phyloP scores from a whole-genome alignment of 1,284 basidiomycete species.

The Grifola frondosa region DNA sequence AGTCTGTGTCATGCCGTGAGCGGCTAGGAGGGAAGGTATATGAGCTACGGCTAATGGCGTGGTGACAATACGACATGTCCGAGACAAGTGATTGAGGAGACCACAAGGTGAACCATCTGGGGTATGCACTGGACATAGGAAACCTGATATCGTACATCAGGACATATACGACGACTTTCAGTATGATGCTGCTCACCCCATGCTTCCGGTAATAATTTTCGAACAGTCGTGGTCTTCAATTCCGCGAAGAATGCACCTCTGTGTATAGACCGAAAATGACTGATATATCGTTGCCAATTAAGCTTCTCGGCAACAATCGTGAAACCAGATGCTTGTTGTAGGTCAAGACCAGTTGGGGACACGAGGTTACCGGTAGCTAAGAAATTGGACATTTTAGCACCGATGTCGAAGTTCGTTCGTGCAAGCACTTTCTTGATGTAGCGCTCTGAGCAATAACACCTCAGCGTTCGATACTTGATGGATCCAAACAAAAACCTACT shows the following conservation, averaged over 20 bases:
- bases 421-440: slow-evolving; percentile 82
- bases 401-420: slow-evolving; percentile 91
- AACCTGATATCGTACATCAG: slow-evolving; percentile 53
- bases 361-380: slow-evolving; percentile 96
- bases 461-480: slow-evolving; percentile 4
- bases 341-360: slow-evolving; percentile 92
- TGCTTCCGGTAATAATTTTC: slow-evolving; percentile 95
- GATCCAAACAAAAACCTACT: slow-evolving; percentile 46
- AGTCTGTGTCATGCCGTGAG: slow-evolving; percentile 94
- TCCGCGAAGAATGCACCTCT: slow-evolving; percentile 99
- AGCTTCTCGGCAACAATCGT: slow-evolving; percentile 99
- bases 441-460: slow-evolving; percentile 53
- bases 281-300: slow-evolving; percentile 98
- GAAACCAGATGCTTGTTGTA: slow-evolving; percentile 97
- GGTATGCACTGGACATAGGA: slow-evolving; percentile 98
- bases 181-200: slow-evolving; percentile 69
- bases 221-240: slow-evolving; percentile 97
- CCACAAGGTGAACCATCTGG: slow-evolving; percentile 99
- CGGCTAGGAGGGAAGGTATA: slow-evolving; percentile 80
- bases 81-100: slow-evolving; percentile 94
- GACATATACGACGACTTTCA: neutral
- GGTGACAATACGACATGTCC: slow-evolving; percentile 92
- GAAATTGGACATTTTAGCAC: slow-evolving; percentile 89
- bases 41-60: slow-evolving; percentile 73
- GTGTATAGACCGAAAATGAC: slow-evolving; percentile 98